Percentiles rank a stretch among this genome's conserved stretches.
Evolutionary conservation across 305 asterid species (phyloP).

Genomic region (Stenogyne calaminthoides): DNA sequence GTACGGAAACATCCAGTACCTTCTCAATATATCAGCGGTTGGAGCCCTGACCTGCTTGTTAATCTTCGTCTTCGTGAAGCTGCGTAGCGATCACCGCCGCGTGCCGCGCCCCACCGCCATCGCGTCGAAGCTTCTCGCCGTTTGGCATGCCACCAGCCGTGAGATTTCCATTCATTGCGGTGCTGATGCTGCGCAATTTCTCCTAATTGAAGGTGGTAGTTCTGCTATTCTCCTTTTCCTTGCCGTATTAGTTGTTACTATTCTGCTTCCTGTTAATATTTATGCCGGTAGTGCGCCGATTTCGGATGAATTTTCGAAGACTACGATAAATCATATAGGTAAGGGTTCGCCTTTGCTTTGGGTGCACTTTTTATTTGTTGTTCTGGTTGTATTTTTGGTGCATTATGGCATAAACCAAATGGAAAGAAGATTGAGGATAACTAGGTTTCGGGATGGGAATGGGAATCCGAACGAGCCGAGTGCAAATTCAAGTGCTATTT

Average conservation of each 20-base stretch:
- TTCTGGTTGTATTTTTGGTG: constrained; percentile 70
- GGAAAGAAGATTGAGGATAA: constrained; percentile 68
- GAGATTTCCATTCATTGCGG: constrained; percentile 96
- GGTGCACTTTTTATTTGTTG: constrained; percentile 85
- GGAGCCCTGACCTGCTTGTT: constrained; percentile 89
- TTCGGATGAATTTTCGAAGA: constrained; percentile 87
- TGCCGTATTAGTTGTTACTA: constrained; percentile 56
- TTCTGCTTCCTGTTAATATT: constrained; percentile 80
- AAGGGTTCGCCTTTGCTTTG: constrained; percentile 94
- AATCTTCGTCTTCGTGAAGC: constrained; percentile 86
- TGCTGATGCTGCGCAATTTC: constrained; percentile 95
- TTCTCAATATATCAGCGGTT: constrained; percentile 84
- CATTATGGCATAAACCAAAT: constrained; percentile 73
- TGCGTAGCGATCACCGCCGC: constrained; percentile 96
- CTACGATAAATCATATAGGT: constrained; percentile 77
- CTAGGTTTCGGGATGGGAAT: constrained; percentile 78
- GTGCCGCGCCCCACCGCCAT: constrained; percentile 90
- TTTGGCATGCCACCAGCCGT: constrained; percentile 95
- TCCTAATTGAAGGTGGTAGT: constrained; percentile 87
- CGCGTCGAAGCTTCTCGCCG: constrained; percentile 88
- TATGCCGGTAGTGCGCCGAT: constrained; percentile 70
- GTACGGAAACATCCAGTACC: constrained; percentile 95
- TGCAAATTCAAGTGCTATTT: constrained; percentile 72
- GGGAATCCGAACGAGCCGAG: constrained; percentile 81
- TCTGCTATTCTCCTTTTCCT: constrained; percentile 69